These are phyloP conservation scores for Magnaporthiopsis incrustans DNA, from an alignment of 2,329 filamentous ascomycete genomes.

Conservation along the genomic window DNA sequence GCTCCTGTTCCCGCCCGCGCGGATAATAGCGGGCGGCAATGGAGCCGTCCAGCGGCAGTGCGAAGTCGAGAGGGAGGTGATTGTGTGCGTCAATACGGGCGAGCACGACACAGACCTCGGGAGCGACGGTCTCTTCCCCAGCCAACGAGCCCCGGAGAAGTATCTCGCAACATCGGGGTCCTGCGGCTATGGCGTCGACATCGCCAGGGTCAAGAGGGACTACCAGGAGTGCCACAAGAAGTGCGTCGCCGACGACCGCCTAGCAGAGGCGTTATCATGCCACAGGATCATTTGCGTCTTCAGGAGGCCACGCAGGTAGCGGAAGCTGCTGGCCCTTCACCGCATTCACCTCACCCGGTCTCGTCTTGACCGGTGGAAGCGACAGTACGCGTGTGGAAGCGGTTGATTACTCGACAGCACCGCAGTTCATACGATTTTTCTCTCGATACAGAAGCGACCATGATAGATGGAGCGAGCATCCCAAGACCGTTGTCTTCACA, in stretches of 20 bases:
- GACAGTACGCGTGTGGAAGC: too few relatives aligned
- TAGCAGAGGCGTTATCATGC: not conserved
- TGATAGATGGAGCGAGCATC: too few relatives aligned
- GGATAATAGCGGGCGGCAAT: not conserved
- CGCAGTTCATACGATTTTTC: too few relatives aligned
- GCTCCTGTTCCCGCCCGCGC: not conserved
- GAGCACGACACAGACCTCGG: conserved; percentile 2
- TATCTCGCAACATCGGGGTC: not conserved
- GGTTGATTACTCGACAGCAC: too few relatives aligned
- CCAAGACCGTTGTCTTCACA: too few relatives aligned
- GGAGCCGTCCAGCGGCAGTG: not conserved
- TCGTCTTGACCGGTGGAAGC: too few relatives aligned
- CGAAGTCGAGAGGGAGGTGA: conserved; percentile 3
- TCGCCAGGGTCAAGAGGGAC: not conserved
- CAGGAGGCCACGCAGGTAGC: not conserved
- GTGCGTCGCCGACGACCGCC: not conserved
- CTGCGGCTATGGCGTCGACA: not conserved
- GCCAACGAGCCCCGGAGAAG: not conserved
- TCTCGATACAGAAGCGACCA: too few relatives aligned
- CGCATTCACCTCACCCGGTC: too few relatives aligned
- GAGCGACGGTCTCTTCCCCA: not conserved
- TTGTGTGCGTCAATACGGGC: conserved; percentile 4
- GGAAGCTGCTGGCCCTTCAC: too few relatives aligned
- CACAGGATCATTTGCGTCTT: conserved; percentile 4
- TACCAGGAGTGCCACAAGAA: not conserved